Evolutionary conservation across 306 rosid species (phyloP), one percentile per base, ranked within the genome.

Genomic region (Ormosia semicastrata): DNA sequence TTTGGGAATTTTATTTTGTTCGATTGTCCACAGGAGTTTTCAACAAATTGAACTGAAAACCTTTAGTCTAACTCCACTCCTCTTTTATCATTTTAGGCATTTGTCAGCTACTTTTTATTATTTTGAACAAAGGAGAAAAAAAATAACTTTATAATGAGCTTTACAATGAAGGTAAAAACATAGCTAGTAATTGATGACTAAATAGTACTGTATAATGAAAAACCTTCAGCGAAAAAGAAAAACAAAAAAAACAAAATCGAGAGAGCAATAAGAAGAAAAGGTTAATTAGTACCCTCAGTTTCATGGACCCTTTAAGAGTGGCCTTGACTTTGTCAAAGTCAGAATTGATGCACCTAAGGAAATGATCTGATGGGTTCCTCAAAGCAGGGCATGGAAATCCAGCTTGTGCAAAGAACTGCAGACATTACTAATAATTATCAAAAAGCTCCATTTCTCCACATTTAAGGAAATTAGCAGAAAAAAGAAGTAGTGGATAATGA

Each of bases 291-390:
- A 95, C 99, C 97, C 90, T 86, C 7, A 92, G 85, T 82, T 93
- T 93, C 98, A 93, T 92, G 79, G 99, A 95, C 69, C 99, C 99
- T 78, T 88, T 93, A 30, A 95, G 84, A 2, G 97, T 93, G 81
- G 92, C 88, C 80, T 88, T 92, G 54, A 95, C 97, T 92, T 95
- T 95, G 81, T 95, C 99, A 67, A 95, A 95, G 67, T 95, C 99
- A 39, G 98, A 95, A 76, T 95, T 95, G 83, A 95, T 79, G 85
- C 97, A 93, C 79, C 98, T 84, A 37, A 95, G 98, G 81, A 93
- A 95, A 87, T 95, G 99, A 83, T 95, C 99, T 36, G 99, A 95
- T 4, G 99, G 98, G 84, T 93, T 95, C 87, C 99, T 95, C 89
- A 95, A 71, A 85, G 98, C 92, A 67, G 99, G 97, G 88, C 99